Base-by-base conservation (phyloP, 2,329 filamentous ascomycete genomes). In the Nothopassalora personata region DNA sequence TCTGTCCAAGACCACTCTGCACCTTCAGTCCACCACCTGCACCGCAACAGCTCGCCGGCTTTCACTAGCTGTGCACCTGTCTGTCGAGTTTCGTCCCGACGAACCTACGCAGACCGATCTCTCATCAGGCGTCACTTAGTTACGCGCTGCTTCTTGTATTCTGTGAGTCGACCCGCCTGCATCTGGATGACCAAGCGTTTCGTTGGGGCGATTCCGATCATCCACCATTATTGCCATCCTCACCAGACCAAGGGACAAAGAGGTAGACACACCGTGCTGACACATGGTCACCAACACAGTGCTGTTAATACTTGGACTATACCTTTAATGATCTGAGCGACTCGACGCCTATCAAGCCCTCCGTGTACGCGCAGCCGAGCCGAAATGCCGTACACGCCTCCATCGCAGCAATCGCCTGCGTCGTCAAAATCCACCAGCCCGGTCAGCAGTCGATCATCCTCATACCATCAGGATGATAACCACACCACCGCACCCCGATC, bases 331-430 rank as follows among this genome's bases (percentile, higher is more conserved):
- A 51, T 51, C 49, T 51, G 49, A 51, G 49, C 30, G 49, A 51
- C 49, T 31, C 49, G 49, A 31, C 49, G 49, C 49, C 49, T 51
- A 51, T 33, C 30, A 34, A 13, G 11, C 27, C n/a, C 49, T 34
- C 30, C 49, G 30, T 51, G 27, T 19, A 31, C n/a, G 60, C n/a
- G 49, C 49, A 51, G 46, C 28, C 49, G 49, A 51, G 9, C 4
- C 49, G 76, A 82, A 79, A 94, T 94, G 90, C 90, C 90, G 85
- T 94, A 94, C 80, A 94, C 90, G 75, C 89, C 90, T 61, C 90
- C 90, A 64, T 84, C 86, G 68, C 83, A 83, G 75, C 79, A 80
- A 75, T 84, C 83, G 67, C 83, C 83, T 73, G 78, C 79, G 69
- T 77, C 80, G 66, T 83, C 83, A 59, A 81, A 80, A 72, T 74